phyloP scores from a whole-genome alignment of 768 basidiomycete species.

The Boletus sensibilis region DNA sequence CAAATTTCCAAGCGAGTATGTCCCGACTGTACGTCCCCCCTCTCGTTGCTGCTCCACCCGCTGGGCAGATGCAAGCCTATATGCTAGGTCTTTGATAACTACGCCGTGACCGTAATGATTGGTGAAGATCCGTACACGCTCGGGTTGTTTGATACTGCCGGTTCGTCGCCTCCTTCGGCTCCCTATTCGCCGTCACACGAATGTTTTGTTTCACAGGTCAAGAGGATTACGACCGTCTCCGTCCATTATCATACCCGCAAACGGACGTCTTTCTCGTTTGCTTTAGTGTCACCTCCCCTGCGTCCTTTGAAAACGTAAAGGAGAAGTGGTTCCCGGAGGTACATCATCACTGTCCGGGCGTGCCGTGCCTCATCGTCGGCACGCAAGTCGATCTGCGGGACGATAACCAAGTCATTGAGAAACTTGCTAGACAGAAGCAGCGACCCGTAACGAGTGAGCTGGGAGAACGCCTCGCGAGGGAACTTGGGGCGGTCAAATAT shows the following conservation, averaged over 20 bases:
- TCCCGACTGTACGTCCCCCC: slow-evolving; percentile 77
- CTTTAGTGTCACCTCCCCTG: slow-evolving; percentile 97
- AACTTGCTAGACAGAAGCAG: slow-evolving; percentile 95
- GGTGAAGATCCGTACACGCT: slow-evolving; percentile 99
- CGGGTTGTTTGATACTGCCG: slow-evolving; percentile 98
- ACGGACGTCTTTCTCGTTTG: slow-evolving; percentile 99
- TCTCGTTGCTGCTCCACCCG: not conserved
- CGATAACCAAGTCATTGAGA: slow-evolving; percentile 90
- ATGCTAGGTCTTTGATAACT: slow-evolving; percentile 88
- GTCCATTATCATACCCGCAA: slow-evolving; percentile 98
- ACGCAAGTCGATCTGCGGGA: slow-evolving; percentile 98
- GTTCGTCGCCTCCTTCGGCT: slow-evolving; percentile 46
- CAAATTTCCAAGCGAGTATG: slow-evolving; percentile 99
- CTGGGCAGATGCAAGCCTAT: slow-evolving; percentile 19
- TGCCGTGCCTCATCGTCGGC: slow-evolving; percentile 98
- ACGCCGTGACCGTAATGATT: slow-evolving; percentile 99
- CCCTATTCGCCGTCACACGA: slow-evolving; percentile 1
- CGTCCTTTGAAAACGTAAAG: slow-evolving; percentile 99
- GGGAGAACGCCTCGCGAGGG: slow-evolving; percentile 93
- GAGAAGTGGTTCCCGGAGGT: slow-evolving; percentile 99
- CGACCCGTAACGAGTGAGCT: slow-evolving; percentile 83
- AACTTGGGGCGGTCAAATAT: slow-evolving; percentile 97
- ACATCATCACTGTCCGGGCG: slow-evolving; percentile 98
- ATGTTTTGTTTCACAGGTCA: slow-evolving; percentile 59
- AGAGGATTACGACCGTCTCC: slow-evolving; percentile 99